Evolutionary conservation across 257 asterid genomes (phyloP).

Genomic region (Thymus mandschuricus): DNA sequence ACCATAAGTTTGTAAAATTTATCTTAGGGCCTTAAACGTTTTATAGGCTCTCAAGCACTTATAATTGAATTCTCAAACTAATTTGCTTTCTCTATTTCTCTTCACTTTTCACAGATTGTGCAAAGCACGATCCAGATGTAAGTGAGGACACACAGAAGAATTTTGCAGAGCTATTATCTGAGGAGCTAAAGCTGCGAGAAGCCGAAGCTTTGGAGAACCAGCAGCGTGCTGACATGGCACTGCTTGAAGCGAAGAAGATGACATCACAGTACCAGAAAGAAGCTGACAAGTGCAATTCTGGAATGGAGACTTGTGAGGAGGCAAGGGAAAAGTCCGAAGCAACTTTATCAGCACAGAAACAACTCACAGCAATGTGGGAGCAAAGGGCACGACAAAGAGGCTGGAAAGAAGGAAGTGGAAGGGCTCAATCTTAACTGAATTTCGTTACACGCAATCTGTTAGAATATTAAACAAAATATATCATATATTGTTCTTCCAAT

Average conservation of each 20-base stretch:
- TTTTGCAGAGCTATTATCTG: conserved; percentile 80
- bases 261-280: conserved; percentile 95
- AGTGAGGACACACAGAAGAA: conserved; percentile 83
- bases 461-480: conserved; percentile 8
- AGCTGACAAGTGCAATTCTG: conserved; percentile 95
- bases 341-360: conserved; percentile 65
- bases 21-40: neutral
- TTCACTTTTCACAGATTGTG: conserved; percentile 62
- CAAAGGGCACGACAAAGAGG: conserved; percentile 86
- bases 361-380: conserved; percentile 81
- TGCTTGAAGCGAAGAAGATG: conserved; percentile 91
- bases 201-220: conserved; percentile 80
- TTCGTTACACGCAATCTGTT: conserved; percentile 26
- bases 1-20: neutral
- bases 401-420: conserved; percentile 72
- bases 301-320: conserved; percentile 97
- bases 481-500: conserved; percentile 28
- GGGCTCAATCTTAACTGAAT: conserved; percentile 38
- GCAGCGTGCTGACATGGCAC: conserved; percentile 81
- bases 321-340: conserved; percentile 93
- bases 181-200: conserved; percentile 80
- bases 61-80: conserved; percentile 2
- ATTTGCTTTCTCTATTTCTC: conserved; percentile 10
- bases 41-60: conserved; percentile 3
- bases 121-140: conserved; percentile 84